Base-by-base conservation (phyloP, 1,284 basidiomycete genomes). In the Serendipita sp. region DNA sequence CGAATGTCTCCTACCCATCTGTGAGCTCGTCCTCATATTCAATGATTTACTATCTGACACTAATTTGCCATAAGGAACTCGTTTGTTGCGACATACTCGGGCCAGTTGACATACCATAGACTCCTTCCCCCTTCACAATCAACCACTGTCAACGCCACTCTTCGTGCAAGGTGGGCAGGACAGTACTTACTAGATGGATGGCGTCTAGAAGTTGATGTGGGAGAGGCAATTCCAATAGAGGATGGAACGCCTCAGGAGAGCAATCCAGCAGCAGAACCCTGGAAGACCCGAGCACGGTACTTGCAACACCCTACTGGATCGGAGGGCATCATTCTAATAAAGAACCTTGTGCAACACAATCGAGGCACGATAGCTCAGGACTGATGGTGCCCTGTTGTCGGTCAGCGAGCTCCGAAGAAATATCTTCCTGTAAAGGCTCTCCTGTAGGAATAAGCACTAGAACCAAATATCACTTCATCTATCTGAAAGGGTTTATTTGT, bases 151-250 rank as follows among this genome's bases (percentile, higher is more conserved):
- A 70, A 73, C 35, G 77, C 80, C 3, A 80, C 74, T 61, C 71
- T 89, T 4, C 83, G 80, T 76, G 75, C 80, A n/a, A 74, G 76
- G 5, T 77, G 77, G 50, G 82, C 86, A 34, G 88, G 87, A n/a
- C 76, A 75, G 44, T 89, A 87, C 69, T 73, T 74, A 3, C 71
- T 88, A 4, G 77, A 77, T 50, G 77, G 79, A 1, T 90, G 88
- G 87, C 73, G 71, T 47, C 67, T 86, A 5, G 83, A 87, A 68
- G 83, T 81, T 0, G 79, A 85, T 66, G 80, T 90, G 22, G 74
- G 77, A 38, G 78, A 79, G 65, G 66, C 66, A 32, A 4, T 30
- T 26, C n/a, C 61, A 26, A 8, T 35, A 15, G 42, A 30, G 17
- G 60, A 17, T 47, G 43, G 78, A 79, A 65, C 66, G 66, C 30